Evolutionary conservation across 2,329 filamentous ascomycete genomes (phyloP), one percentile per base, ranked within the genome.

Genomic region (Fusarium zealandicum): DNA sequence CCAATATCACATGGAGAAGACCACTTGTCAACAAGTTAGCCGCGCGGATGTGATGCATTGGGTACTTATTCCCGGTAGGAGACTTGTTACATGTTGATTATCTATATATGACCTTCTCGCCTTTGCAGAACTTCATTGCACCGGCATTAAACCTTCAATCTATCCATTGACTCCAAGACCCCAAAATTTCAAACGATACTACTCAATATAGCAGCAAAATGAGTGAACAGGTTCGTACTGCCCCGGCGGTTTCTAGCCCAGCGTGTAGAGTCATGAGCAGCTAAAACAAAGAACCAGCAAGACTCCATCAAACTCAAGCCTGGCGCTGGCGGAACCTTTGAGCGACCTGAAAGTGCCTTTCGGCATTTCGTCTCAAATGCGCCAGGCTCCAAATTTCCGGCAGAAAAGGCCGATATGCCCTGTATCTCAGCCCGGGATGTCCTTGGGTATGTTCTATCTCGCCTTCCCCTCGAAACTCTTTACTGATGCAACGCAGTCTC

Each of bases 371-470:
- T 89, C 43, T 86, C 83, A 1, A 78, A 73, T 4, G 76, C 81
- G 9, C 72, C 80, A 0, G 70, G 69, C 7, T 75, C 84, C 2
- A 73, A 75, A 16, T 88, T 85, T 54, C 80, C 85, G 0, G 79
- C 85, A 0, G 83, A 86, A 81, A 78, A 52, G 80, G 78, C 42
- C 81, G 86, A 14, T 89, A 88, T 72, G 82, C 79, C 0, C 73
- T 89, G 4, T 89, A 88, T 67, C 69, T 87, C 38, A 82, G 83
- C 33, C 78, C 79, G 5, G 80, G 80, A 6, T 89, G 86, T 61
- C 86, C 86, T 5, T 89, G 86, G 86, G 84, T 85, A 13, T 10
- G 17, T 0, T 10, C 3, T 2, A 0, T n/a, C 5, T 8, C 22
- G 22, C 11, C 28, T n/a, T 31, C 11, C 27, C 10, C 9, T 31